These are phyloP conservation scores for Sphagnurus paluster DNA, from an alignment of 1,284 basidiomycete species.

Conservation along the genomic window DNA sequence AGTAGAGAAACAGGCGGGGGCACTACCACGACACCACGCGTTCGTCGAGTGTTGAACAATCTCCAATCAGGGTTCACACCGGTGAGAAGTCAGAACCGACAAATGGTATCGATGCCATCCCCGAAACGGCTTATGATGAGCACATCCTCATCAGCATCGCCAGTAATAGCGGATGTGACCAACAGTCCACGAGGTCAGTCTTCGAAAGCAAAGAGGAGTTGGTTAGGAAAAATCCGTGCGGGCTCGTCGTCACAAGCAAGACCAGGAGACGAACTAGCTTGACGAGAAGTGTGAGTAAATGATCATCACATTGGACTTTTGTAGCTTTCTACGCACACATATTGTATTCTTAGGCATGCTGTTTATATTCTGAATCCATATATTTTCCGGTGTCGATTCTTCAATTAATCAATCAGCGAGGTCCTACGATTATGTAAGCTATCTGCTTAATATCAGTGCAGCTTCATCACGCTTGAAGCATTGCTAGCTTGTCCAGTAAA, in stretches of 20 bases:
- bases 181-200: constrained; percentile 55
- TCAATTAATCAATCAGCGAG: too few species aligned
- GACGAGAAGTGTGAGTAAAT: too few species aligned
- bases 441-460: too few species aligned
- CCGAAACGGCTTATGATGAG: constrained; percentile 39
- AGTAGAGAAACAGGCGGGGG: constrained; percentile 35
- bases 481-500: too few species aligned
- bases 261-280: too few species aligned
- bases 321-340: constrained; percentile 12
- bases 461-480: too few species aligned
- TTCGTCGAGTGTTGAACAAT: constrained; percentile 54
- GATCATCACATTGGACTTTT: constrained; percentile 7
- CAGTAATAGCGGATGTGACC: constrained; percentile 63
- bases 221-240: constrained; percentile 67
- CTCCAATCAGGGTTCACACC: constrained; percentile 73
- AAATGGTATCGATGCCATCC: constrained; percentile 39
- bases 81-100: constrained; percentile 49
- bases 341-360: constrained; percentile 25
- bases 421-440: too few species aligned
- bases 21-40: constrained; percentile 51
- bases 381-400: too few species aligned
- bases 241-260: constrained; percentile 37
- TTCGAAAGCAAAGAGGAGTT: constrained; percentile 51
- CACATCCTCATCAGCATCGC: constrained; percentile 26
- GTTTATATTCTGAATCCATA: constrained; percentile 6